Conservation (phyloP, 129 eudicot genomes). For the Lactuca saligna region DNA sequence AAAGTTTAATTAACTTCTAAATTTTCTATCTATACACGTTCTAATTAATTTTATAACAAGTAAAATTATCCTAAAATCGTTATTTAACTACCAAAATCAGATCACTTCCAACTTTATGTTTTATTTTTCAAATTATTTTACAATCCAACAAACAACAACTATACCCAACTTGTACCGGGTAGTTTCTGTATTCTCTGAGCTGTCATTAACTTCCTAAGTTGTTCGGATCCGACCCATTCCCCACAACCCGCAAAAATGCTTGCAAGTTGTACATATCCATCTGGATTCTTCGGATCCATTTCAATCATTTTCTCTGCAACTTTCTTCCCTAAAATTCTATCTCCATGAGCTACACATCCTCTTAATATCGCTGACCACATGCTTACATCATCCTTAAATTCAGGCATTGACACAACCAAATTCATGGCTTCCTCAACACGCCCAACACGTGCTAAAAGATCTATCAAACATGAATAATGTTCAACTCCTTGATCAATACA, state of each 20-base stretch:
- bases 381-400: constrained; percentile 59
- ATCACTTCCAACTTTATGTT: no score
- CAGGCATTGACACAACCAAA: constrained; percentile 39
- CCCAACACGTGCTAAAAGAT: constrained; percentile 78
- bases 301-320: constrained; percentile 48
- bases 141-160: constrained; percentile 5
- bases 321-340: constrained; percentile 48
- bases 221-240: constrained; percentile 67
- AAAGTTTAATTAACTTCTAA: no score
- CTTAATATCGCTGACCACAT: constrained; percentile 81
- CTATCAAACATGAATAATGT: constrained; percentile 83
- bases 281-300: constrained; percentile 68
- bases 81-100: no score
- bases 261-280: constrained; percentile 71
- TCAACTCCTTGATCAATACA: constrained; percentile 64
- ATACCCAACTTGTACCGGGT: constrained; percentile 85
- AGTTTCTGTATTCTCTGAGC: constrained; percentile 46
- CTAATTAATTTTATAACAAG: no score
- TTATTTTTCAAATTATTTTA: no score
- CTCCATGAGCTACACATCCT: constrained; percentile 79
- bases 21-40: no score
- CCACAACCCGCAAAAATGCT: constrained; percentile 61
- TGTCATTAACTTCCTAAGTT: constrained; percentile 61
- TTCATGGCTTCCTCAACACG: constrained; percentile 56
- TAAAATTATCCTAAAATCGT: no score